Percentiles rank a stretch among this genome's conserved stretches.
Evolutionary conservation across 305 asterid genomes (phyloP).

Genomic region (Lippia alba): DNA sequence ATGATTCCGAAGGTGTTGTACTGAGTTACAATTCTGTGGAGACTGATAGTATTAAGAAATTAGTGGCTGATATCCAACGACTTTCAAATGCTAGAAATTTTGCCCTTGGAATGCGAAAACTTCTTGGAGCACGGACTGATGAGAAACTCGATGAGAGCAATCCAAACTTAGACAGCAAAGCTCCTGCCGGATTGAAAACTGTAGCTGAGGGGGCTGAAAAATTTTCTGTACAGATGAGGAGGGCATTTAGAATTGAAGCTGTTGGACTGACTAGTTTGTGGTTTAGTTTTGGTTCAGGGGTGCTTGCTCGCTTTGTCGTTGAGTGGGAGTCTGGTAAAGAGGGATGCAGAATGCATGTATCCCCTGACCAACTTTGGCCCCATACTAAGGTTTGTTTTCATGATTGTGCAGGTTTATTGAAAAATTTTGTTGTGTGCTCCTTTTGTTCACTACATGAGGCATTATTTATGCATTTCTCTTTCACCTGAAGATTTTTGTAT

Average conservation of each 20-base stretch:
- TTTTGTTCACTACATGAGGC: conserved; percentile 6
- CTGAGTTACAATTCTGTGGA: conserved; percentile 91
- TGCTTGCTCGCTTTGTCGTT: conserved; percentile 95
- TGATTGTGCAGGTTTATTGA: conserved; percentile 25
- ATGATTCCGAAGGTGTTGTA: conserved; percentile 95
- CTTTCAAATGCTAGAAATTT: conserved; percentile 92
- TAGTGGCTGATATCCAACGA: conserved; percentile 93
- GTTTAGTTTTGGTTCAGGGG: conserved; percentile 97
- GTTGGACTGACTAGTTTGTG: conserved; percentile 98
- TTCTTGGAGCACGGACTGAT: conserved; percentile 86
- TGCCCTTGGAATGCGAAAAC: conserved; percentile 87
- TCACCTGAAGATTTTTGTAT: no score
- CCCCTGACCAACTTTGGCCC: conserved; percentile 99
- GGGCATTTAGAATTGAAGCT: conserved; percentile 92
- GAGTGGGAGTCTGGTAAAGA: conserved; percentile 98
- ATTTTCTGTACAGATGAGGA: conserved; percentile 84
- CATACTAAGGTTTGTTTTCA: conserved; percentile 83
- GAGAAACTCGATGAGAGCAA: conserved; percentile 72
- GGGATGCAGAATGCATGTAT: conserved; percentile 99
- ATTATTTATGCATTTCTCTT: neutral
- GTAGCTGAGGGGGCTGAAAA: conserved; percentile 64
- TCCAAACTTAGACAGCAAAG: conserved; percentile 60
- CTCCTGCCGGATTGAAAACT: conserved; percentile 60
- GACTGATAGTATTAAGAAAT: conserved; percentile 86
- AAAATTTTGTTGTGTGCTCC: conserved; percentile 9